Conservation (phyloP, 2,329 filamentous ascomycete species). For the Cladophialophora bantiana region DNA sequence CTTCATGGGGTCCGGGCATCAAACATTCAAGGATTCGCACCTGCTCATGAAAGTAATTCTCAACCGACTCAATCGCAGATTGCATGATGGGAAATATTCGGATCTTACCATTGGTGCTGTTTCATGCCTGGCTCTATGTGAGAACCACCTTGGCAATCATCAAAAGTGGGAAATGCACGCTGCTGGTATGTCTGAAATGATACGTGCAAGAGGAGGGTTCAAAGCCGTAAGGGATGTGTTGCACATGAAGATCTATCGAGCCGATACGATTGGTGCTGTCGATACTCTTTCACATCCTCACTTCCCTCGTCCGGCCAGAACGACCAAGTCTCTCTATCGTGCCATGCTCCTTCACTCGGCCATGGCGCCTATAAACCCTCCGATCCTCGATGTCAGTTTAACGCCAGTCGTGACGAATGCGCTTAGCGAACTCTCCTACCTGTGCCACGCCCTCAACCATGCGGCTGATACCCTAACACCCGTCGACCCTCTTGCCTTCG, state of each 20-base stretch:
- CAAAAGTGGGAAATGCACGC: constrained; percentile 32
- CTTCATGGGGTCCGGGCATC: neutral
- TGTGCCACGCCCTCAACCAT: constrained; percentile 28
- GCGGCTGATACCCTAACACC: constrained; percentile 13
- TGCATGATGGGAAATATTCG: constrained; percentile 26
- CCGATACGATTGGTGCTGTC: constrained; percentile 34
- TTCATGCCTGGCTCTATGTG: constrained; percentile 33
- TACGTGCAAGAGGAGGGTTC: constrained; percentile 32
- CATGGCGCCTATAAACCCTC: neutral
- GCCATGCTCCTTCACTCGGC: constrained; percentile 11
- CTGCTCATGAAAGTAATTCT: constrained; percentile 34
- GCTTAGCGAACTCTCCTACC: constrained; percentile 24
- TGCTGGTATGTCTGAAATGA: constrained; percentile 36
- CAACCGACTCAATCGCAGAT: constrained; percentile 31
- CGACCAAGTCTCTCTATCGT: constrained; percentile 14
- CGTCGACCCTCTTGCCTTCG: constrained; percentile 30
- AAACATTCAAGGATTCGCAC: constrained; percentile 24
- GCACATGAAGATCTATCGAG: constrained; percentile 35
- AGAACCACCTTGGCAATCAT: constrained; percentile 32
- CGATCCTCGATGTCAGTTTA: constrained; percentile 10
- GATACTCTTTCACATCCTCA: constrained; percentile 30
- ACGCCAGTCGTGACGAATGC: constrained; percentile 11
- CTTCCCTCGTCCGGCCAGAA: constrained; percentile 24
- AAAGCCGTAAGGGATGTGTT: constrained; percentile 19
- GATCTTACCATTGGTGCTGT: constrained; percentile 36